Evolutionary conservation across 2,329 filamentous ascomycete genomes (phyloP), one percentile per base, ranked within the genome.

Genomic region (Pseudomassariella vexata): DNA sequence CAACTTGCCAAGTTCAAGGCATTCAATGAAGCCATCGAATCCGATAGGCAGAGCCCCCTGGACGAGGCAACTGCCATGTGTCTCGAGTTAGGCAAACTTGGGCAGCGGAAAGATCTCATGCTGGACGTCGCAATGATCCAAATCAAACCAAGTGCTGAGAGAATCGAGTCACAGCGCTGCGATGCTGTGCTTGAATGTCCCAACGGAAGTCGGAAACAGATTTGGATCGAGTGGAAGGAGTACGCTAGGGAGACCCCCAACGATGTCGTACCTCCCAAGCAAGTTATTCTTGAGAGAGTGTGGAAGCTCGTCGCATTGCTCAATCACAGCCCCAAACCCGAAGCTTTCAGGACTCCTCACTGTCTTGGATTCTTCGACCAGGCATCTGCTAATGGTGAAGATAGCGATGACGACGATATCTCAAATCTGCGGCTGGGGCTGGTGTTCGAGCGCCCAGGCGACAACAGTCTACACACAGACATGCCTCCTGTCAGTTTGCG

Each of bases 141-240:
- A 16, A 37, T 64, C 5, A 50, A 57, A 20, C 41, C 49, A 0
- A 48, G 47, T 0, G 47, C 45, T 5, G 57, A 60, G 29, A 50
- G 56, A 8, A 47, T 44, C 12, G 60, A 59, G 14, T 42, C 48
- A 3, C 47, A 56, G 3, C 50, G 64, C 15, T 65, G 61, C 27
- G 63, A 67, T 28, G 65, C 62, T 3, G 25, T 49, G 12, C 53
- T 67, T 36, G 52, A 47, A 21, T 48, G 55, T 4, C 40, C 53
- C 4, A 43, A 52, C n/a, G 60, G 55, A 5, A 48, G 38, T 7
- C 34, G 35, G 28, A 61, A 57, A 31, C 57, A 52, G 19, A 61
- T 69, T 0, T 70, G 66, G 66, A 56, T 70, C 6, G 66, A 70
- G 40, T 70, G 66, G 66, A 70, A 68, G 43, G 62, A 68, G 34